Conservation (phyloP, 345 rosid species). For the Acer saccharum region DNA sequence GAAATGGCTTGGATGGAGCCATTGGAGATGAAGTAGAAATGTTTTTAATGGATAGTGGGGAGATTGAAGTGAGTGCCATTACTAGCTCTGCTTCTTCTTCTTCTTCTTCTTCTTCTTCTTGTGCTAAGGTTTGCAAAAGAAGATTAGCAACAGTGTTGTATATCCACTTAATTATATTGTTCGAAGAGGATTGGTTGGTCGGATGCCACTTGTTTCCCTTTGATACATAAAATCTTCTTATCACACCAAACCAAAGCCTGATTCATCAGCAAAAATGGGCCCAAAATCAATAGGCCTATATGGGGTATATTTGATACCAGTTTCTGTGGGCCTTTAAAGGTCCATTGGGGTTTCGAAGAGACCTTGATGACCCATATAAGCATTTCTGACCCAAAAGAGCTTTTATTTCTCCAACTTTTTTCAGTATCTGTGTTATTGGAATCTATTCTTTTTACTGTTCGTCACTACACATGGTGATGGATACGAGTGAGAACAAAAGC, state of each 20-base stretch:
- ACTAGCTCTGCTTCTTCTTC: too few species aligned
- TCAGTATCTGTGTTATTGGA: neutral
- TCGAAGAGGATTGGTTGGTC: neutral
- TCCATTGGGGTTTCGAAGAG: neutral
- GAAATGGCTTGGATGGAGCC: constrained; percentile 29
- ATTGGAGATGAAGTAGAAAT: too few species aligned
- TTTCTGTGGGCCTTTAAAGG: neutral
- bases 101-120: too few species aligned
- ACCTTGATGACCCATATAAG: neutral
- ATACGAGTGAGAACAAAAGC: neutral
- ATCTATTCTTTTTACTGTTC: neutral
- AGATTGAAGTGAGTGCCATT: too few species aligned
- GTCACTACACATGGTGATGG: neutral
- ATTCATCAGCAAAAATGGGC: neutral
- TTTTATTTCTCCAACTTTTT: neutral
- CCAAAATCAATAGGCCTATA: neutral
- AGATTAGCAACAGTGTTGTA: too few species aligned
- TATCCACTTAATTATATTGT: too few species aligned
- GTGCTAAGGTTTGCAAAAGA: too few species aligned
- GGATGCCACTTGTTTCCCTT: constrained; percentile 19
- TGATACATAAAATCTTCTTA: neutral
- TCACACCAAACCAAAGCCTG: too few species aligned
- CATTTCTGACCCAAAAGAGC: neutral
- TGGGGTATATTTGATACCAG: too few species aligned
- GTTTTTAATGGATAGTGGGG: too few species aligned